phyloP scores from a whole-genome alignment of 495 filamentous ascomycete genomes.

The Penicillium pulvis region DNA sequence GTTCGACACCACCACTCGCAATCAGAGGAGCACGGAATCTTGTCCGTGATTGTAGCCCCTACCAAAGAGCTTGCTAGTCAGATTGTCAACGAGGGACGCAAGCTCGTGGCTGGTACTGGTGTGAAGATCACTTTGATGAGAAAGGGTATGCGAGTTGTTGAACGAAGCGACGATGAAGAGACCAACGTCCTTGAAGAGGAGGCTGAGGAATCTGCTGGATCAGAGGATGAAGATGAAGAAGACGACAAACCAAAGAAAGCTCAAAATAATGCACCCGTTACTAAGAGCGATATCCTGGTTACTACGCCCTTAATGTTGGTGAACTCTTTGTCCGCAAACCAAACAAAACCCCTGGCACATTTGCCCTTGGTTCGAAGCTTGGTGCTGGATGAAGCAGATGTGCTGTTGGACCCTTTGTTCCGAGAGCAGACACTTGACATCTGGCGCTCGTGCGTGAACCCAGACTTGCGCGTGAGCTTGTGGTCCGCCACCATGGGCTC shows the following conservation, averaged over 20 bases:
- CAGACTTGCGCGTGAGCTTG: slow-evolving; percentile 68
- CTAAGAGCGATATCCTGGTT: slow-evolving; percentile 83
- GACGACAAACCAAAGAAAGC: slow-evolving; percentile 39
- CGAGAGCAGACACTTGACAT: slow-evolving; percentile 85
- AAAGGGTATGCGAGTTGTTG: slow-evolving; percentile 75
- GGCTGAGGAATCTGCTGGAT: slow-evolving; percentile 39
- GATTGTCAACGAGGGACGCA: slow-evolving; percentile 89
- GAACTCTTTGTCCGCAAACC: slow-evolving; percentile 64
- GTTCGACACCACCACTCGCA: slow-evolving; percentile 53
- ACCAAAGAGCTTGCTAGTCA: slow-evolving; percentile 91
- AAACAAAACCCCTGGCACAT: slow-evolving; percentile 41
- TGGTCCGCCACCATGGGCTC: slow-evolving; percentile 99
- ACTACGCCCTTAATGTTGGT: slow-evolving; percentile 82
- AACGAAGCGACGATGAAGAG: slow-evolving; percentile 35
- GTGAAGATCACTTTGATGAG: slow-evolving; percentile 81
- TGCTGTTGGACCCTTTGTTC: slow-evolving; percentile 89
- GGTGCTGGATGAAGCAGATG: slow-evolving; percentile 92
- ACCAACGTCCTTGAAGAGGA: slow-evolving; percentile 43
- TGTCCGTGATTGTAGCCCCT: slow-evolving; percentile 77
- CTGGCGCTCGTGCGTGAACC: slow-evolving; percentile 74
- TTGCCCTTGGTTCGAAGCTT: slow-evolving; percentile 69
- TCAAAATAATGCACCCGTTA: slow-evolving; percentile 42
- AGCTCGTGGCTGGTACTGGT: slow-evolving; percentile 74
- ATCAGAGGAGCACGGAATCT: slow-evolving; percentile 51
- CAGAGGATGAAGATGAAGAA: slow-evolving; percentile 40